phyloP scores from a whole-genome alignment of 177 flowering plant species.

The Tripterygium wilfordii region DNA sequence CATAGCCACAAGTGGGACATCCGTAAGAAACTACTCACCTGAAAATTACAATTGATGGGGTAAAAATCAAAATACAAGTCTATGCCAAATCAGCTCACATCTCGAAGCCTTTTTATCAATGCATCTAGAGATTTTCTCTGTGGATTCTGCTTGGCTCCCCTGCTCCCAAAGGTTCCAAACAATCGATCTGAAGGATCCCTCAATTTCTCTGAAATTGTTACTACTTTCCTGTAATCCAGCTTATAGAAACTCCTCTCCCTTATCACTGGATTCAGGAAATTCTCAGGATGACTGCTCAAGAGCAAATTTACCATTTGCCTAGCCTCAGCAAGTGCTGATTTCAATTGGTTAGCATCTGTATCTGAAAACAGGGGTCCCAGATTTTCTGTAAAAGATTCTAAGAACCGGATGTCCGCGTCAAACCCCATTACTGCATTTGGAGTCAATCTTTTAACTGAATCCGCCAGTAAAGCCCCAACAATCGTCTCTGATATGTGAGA shows the following conservation, averaged over 20 bases:
- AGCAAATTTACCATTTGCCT: conserved; percentile 90
- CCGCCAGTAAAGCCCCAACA: conserved; percentile 64
- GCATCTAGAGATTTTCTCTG: conserved; percentile 94
- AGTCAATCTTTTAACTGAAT: conserved; percentile 81
- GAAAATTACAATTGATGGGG: too few relatives aligned
- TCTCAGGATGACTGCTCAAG: conserved; percentile 89
- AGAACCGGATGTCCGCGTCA: conserved; percentile 66
- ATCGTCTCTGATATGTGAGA: conserved; percentile 81
- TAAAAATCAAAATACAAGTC: too few relatives aligned
- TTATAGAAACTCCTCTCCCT: conserved; percentile 83
- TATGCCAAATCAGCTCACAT: too few relatives aligned
- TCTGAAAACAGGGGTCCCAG: conserved; percentile 57
- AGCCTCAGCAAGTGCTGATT: conserved; percentile 61
- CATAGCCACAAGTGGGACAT: too few relatives aligned
- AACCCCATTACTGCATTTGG: conserved; percentile 77
- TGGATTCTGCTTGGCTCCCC: conserved; percentile 75
- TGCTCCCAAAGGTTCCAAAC: conserved; percentile 78
- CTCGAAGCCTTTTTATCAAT: conserved; percentile 87
- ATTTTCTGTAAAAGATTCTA: conserved; percentile 88
- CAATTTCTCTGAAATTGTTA: conserved; percentile 77
- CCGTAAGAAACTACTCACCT: too few relatives aligned
- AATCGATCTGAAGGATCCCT: conserved; percentile 85
- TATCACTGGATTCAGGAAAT: conserved; percentile 85
- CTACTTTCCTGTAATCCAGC: conserved; percentile 84
- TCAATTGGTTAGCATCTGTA: conserved; percentile 64